Evolutionary conservation across 2,329 filamentous ascomycete species (phyloP).

Genomic region (Penicillium sp.): DNA sequence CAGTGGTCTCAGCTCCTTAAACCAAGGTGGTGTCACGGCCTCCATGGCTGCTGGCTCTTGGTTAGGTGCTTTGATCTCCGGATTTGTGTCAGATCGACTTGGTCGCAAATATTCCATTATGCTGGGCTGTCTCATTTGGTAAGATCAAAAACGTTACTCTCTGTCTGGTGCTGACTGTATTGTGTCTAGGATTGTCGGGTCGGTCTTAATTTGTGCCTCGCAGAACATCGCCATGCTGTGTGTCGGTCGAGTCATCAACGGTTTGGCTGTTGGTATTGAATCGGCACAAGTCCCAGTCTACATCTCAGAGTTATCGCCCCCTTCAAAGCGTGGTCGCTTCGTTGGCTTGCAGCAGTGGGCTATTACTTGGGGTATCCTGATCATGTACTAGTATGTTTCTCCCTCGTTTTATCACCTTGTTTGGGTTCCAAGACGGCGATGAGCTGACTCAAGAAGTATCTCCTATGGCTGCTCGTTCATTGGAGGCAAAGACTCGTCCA

Average conservation of each 20-base stretch:
- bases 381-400: conserved; percentile 61
- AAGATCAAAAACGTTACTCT: background rate
- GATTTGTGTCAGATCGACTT: conserved; percentile 52
- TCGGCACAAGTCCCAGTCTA: conserved; percentile 71
- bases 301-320: conserved; percentile 64
- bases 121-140: conserved; percentile 53
- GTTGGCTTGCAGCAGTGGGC: conserved; percentile 72
- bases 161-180: background rate
- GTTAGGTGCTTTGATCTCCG: conserved; percentile 50
- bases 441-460: conserved; percentile 33
- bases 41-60: conserved; percentile 40
- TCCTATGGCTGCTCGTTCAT: conserved; percentile 45
- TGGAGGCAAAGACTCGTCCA: conserved; percentile 48
- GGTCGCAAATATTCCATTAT: conserved; percentile 49
- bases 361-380: conserved; percentile 69
- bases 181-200: conserved; percentile 46
- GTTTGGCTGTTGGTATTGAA: conserved; percentile 70
- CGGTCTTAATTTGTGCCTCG: conserved; percentile 60
- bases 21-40: conserved; percentile 39
- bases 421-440: background rate
- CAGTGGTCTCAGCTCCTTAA: background rate
- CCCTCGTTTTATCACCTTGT: no score
- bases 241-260: conserved; percentile 68
- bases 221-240: conserved; percentile 70
- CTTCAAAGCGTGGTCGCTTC: conserved; percentile 57